Conservation (phyloP, 140 eudicot genomes). For the Erigeron philadelphicus region DNA sequence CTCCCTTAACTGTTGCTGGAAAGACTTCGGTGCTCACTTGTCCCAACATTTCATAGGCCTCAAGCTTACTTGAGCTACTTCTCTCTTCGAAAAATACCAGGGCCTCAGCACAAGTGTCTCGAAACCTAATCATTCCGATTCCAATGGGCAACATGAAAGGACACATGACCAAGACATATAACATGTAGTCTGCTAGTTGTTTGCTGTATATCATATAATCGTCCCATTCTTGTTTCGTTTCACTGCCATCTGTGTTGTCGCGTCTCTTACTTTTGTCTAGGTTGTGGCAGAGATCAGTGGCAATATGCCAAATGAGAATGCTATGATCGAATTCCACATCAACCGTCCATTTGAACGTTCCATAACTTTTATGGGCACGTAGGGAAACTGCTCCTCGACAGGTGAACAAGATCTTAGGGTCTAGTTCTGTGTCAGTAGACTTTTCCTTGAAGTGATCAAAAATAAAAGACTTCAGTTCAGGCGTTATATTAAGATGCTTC, state of each 20-base stretch:
- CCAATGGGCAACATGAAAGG: conserved; percentile 53
- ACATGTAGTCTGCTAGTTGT: conserved; percentile 40
- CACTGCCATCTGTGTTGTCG: conserved; percentile 11
- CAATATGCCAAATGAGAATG: conserved; percentile 51
- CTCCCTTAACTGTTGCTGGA: conserved; percentile 43
- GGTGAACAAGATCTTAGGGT: conserved; percentile 12
- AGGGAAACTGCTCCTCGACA: conserved; percentile 32
- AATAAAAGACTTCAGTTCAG: conserved; percentile 23
- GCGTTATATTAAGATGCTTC: conserved; percentile 17
- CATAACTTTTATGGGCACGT: conserved; percentile 8
- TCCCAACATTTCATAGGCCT: conserved; percentile 29
- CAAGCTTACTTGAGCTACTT: conserved; percentile 10
- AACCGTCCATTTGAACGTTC: conserved; percentile 26
- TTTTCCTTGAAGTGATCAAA: conserved; percentile 25
- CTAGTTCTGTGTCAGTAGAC: conserved; percentile 25
- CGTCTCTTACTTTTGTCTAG: conserved; percentile 12
- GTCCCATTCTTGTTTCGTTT: conserved; percentile 21
- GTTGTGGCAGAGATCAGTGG: conserved; percentile 43
- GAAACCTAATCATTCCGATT: conserved; percentile 39
- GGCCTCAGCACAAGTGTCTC: conserved; percentile 46
- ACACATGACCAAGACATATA: conserved; percentile 36
- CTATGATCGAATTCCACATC: conserved; percentile 48
- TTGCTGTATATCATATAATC: conserved; percentile 25
- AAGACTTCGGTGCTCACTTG: conserved; percentile 34
- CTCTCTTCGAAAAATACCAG: conserved; percentile 28